A percentile compares a stretch with the other conserved stretches of the same genome.
These are phyloP conservation scores for Calocera cornea DNA, from an alignment of 768 basidiomycete genomes.

Conservation along the genomic window DNA sequence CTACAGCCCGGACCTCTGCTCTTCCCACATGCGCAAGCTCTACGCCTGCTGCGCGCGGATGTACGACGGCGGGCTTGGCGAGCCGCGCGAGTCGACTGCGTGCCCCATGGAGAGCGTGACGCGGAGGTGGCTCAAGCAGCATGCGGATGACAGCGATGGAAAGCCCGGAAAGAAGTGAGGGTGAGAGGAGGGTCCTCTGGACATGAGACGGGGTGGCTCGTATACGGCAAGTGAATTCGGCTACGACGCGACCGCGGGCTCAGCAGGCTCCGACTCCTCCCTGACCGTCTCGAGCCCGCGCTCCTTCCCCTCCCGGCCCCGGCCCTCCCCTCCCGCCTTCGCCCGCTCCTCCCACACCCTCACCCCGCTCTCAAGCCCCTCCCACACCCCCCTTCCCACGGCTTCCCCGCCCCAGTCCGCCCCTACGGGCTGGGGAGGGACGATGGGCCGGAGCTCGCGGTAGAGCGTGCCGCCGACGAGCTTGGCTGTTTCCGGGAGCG, in stretches of 20 bases:
- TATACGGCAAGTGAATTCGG: background rate
- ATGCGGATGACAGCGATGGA: background rate
- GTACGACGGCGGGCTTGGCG: background rate
- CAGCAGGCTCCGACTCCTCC: background rate
- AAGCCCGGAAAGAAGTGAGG: too few species aligned
- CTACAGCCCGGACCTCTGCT: background rate
- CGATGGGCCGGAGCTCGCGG: slow-evolving; percentile 7
- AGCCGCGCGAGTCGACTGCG: background rate
- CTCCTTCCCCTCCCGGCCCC: background rate
- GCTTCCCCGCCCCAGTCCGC: slow-evolving; percentile 45
- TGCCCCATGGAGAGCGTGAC: background rate
- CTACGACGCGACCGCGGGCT: background rate
- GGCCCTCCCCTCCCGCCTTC: slow-evolving; percentile 19
- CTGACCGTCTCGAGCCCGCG: background rate
- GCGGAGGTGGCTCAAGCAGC: background rate
- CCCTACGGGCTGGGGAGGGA: slow-evolving; percentile 49
- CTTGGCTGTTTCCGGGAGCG: slow-evolving; percentile 1
- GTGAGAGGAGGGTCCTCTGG: too few species aligned
- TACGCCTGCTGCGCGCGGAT: background rate
- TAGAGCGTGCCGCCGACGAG: slow-evolving; percentile 9
- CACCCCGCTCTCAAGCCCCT: slow-evolving; percentile 42
- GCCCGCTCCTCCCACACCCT: slow-evolving; percentile 42
- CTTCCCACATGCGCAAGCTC: background rate
- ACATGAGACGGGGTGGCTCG: too few species aligned
- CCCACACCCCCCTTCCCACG: slow-evolving; percentile 40